These are phyloP conservation scores for Lasiodiplodia gonubiensis DNA, from an alignment of 2,329 filamentous ascomycete species.

Conservation along the genomic window DNA sequence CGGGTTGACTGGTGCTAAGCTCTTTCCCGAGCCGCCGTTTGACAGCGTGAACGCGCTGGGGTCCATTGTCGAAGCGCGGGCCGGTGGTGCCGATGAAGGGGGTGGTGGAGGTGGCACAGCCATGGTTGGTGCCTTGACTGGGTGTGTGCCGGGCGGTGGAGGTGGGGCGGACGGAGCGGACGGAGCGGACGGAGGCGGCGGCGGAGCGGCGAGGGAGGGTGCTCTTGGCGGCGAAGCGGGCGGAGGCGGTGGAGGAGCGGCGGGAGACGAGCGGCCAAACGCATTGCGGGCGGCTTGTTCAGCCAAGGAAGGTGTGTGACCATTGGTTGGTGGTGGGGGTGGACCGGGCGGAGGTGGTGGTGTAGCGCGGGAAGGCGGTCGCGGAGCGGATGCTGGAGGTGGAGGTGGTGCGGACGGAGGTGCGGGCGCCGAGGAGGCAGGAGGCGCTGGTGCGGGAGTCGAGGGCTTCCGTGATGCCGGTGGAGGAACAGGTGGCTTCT, in stretches of 20 bases:
- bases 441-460: slow-evolving; percentile 49
- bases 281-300: slow-evolving; percentile 65
- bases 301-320: slow-evolving; percentile 47
- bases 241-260: slow-evolving; percentile 48
- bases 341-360: slow-evolving; percentile 42
- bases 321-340: slow-evolving; percentile 39
- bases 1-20: slow-evolving; percentile 32
- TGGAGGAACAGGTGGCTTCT: slow-evolving; percentile 70
- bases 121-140: slow-evolving; percentile 36
- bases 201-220: slow-evolving; percentile 44
- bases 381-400: slow-evolving; percentile 58
- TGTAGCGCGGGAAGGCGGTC: slow-evolving; percentile 55
- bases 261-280: slow-evolving; percentile 51
- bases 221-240: slow-evolving; percentile 40
- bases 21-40: slow-evolving; percentile 44
- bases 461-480: slow-evolving; percentile 64
- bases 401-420: slow-evolving; percentile 58
- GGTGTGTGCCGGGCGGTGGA: slow-evolving; percentile 32
- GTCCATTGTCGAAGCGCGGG: slow-evolving; percentile 66
- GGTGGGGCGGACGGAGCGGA: slow-evolving; percentile 42
- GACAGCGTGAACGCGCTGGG: slow-evolving; percentile 73
- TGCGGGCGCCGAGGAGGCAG: slow-evolving; percentile 51
- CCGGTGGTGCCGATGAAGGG: slow-evolving; percentile 44
- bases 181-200: slow-evolving; percentile 41
- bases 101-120: slow-evolving; percentile 40